Evolutionary conservation across 2,329 filamentous ascomycete genomes (phyloP).

Genomic region (Daldinia sp.): DNA sequence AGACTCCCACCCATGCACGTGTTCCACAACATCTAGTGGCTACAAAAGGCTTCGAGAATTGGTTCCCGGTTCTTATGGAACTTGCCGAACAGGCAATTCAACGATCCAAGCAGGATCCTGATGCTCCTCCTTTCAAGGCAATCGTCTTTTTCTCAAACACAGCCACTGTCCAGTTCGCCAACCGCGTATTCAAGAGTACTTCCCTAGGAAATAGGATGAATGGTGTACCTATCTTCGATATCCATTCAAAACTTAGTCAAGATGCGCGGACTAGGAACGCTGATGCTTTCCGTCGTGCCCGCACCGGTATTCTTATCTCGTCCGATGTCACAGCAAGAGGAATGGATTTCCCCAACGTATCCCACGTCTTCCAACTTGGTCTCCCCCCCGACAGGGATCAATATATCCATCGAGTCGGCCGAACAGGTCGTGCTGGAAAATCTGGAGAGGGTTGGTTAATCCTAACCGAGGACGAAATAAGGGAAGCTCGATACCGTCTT

Average conservation of each 20-base stretch:
- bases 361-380: constrained; percentile 82
- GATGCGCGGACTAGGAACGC: constrained; percentile 75
- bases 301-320: constrained; percentile 76
- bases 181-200: constrained; percentile 65
- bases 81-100: constrained; percentile 73
- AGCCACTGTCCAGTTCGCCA: constrained; percentile 74
- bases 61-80: constrained; percentile 81
- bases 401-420: constrained; percentile 82
- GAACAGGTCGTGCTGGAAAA: constrained; percentile 81
- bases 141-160: constrained; percentile 92
- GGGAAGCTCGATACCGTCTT: constrained; percentile 63
- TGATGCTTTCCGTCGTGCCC: constrained; percentile 75
- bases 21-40: constrained; percentile 84
- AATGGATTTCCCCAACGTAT: constrained; percentile 85
- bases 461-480: constrained; percentile 66
- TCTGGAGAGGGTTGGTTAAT: constrained; percentile 78
- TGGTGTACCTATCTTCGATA: constrained; percentile 64
- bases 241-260: constrained; percentile 86
- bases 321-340: constrained; percentile 85
- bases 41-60: constrained; percentile 77
- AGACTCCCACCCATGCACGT: constrained; percentile 84
- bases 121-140: constrained; percentile 83
- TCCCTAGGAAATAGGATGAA: constrained; percentile 54
- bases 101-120: constrained; percentile 55
- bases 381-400: constrained; percentile 73